Evolutionary conservation across 176 grass and related monocot genomes (phyloP).

Genomic region (Zea mays): Zm-B73-REFERENCE-NAM-5.0 NC_050098.1:19550501-19551000

Average conservation of each 20-base stretch:
- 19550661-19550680: slow-evolving; percentile 36
- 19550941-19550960: background rate
- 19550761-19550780: background rate
- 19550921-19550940: background rate
- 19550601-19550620: slow-evolving; percentile 43
- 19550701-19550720: background rate
- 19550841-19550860: slow-evolving; percentile 34
- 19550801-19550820: slow-evolving; percentile 7
- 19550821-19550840: background rate
- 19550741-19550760: background rate
- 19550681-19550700: background rate
- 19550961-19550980: slow-evolving; percentile 21
- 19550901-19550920: background rate
- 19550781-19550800: background rate
- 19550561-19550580: background rate
- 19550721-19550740: slow-evolving; percentile 28
- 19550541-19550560: background rate
- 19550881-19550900: slow-evolving; percentile 27
- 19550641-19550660: slow-evolving; percentile 36
- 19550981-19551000: slow-evolving; percentile 1
- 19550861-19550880: background rate
- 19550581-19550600: slow-evolving; percentile 47
- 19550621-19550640: background rate
- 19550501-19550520: background rate
- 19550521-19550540: background rate